Conservation (phyloP, 2,329 filamentous ascomycete species). For the Talaromyces sp. region DNA sequence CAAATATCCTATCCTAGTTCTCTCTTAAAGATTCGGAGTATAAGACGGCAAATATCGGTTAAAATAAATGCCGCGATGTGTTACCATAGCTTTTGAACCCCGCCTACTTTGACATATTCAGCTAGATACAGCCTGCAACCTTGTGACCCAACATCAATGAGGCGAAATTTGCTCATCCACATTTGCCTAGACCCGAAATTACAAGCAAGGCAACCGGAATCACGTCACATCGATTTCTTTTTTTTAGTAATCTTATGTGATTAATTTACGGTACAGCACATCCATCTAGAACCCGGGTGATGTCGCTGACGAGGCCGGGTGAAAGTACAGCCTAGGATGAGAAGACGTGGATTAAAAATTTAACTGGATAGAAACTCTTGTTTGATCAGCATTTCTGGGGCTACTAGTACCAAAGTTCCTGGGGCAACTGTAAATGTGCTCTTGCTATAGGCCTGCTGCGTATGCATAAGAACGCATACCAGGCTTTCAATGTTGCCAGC, state of each 20-base stretch:
- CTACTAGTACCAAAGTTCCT: neutral
- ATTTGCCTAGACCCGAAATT: neutral
- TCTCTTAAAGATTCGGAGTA: neutral
- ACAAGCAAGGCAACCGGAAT: neutral
- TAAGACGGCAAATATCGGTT: neutral
- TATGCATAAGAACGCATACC: neutral
- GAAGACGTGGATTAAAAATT: neutral
- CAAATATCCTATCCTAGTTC: neutral
- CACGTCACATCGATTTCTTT: neutral
- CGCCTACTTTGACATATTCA: neutral
- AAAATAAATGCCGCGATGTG: neutral
- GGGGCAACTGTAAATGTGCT: neutral
- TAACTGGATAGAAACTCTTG: neutral
- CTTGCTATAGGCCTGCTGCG: neutral
- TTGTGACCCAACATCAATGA: neutral
- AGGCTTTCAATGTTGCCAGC: neutral
- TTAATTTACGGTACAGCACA: neutral
- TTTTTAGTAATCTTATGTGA: neutral
- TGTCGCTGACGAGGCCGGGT: neutral
- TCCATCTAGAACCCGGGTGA: neutral
- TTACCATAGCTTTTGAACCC: neutral
- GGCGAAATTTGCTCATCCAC: neutral
- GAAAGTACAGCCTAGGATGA: neutral
- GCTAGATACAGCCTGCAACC: neutral
- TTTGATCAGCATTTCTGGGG: neutral